These are phyloP conservation scores for Leccinum uliginosum DNA, from an alignment of 768 basidiomycete genomes.

Conservation along the genomic window DNA sequence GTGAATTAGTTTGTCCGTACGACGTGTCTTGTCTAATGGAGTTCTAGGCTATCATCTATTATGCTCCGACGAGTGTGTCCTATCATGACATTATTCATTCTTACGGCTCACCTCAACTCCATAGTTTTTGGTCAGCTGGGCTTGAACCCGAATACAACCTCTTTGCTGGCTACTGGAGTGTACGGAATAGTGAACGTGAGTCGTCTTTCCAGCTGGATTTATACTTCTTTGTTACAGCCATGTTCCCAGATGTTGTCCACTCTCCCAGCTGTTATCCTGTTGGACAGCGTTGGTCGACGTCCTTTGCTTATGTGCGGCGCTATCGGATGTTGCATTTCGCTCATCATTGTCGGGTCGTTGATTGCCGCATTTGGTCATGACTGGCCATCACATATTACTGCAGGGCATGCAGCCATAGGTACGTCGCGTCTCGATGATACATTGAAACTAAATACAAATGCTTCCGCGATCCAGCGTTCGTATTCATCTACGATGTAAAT, in stretches of 20 bases:
- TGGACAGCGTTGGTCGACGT: slow-evolving; percentile 38
- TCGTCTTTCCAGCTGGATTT: not conserved
- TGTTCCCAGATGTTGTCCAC: slow-evolving; percentile 30
- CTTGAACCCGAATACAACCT: slow-evolving; percentile 37
- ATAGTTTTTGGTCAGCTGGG: slow-evolving; percentile 40
- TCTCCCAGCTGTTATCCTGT: slow-evolving; percentile 32
- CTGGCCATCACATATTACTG: slow-evolving; percentile 26
- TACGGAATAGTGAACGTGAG: slow-evolving; percentile 34
- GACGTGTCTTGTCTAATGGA: slow-evolving; percentile 3
- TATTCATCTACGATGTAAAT: slow-evolving; percentile 37
- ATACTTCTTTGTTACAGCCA: not conserved
- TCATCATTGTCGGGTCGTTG: slow-evolving; percentile 27
- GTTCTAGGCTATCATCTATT: slow-evolving; percentile 28
- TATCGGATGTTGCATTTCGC: slow-evolving; percentile 28
- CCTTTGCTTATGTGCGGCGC: slow-evolving; percentile 39
- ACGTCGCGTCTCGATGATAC: slow-evolving; percentile 14
- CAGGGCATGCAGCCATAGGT: slow-evolving; percentile 28
- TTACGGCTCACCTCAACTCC: slow-evolving; percentile 16
- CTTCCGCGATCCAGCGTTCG: slow-evolving; percentile 28
- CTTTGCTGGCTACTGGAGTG: slow-evolving; percentile 39
- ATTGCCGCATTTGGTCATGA: slow-evolving; percentile 26
- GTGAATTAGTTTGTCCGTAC: not conserved
- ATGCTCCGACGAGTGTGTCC: slow-evolving; percentile 19
- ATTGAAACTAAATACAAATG: slow-evolving; percentile 7
- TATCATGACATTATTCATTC: not conserved